Evolutionary conservation across 2,329 filamentous ascomycete genomes (phyloP).

Genomic region (Pseudogymnoascus destructans): DNA sequence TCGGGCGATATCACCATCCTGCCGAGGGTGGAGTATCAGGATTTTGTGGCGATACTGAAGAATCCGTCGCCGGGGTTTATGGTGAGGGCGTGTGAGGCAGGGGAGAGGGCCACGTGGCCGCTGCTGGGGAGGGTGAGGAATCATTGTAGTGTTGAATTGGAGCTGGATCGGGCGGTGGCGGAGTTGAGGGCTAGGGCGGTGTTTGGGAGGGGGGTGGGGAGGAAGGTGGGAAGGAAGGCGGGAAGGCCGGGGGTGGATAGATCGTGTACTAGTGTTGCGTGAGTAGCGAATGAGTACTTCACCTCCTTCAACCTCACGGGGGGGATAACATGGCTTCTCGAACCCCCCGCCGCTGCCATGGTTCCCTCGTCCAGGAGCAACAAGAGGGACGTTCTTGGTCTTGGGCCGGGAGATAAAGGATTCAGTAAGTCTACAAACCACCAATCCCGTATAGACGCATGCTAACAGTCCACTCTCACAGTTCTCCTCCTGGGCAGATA

Average conservation of each 20-base stretch:
- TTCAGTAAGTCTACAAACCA: neutral
- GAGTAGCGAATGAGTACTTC: neutral
- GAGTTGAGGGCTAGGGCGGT: conserved; percentile 49
- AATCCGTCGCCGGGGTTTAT: conserved; percentile 86
- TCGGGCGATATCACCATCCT: conserved; percentile 92
- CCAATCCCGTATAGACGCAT: neutral
- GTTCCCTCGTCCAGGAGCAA: neutral
- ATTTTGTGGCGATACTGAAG: conserved; percentile 63
- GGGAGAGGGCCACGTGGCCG: conserved; percentile 84
- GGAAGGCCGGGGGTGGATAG: neutral
- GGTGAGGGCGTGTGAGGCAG: conserved; percentile 59
- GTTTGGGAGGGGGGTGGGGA: conserved; percentile 13
- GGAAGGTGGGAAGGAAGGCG: neutral
- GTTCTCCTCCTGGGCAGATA: neutral
- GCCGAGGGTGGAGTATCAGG: conserved; percentile 60
- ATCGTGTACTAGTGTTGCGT: neutral
- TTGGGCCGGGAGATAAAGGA: neutral
- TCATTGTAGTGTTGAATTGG: conserved; percentile 77
- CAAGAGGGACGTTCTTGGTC: neutral
- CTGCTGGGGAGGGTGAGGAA: conserved; percentile 76
- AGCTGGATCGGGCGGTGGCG: conserved; percentile 64
- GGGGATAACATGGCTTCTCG: neutral
- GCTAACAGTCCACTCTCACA: neutral
- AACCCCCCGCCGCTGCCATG: neutral
- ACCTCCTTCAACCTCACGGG: neutral